Percentiles rank a stretch among this genome's conserved stretches.
phyloP scores from a whole-genome alignment of 371 early-diverging fungal genomes.

The Syncephalastrum racemosum region DNA sequence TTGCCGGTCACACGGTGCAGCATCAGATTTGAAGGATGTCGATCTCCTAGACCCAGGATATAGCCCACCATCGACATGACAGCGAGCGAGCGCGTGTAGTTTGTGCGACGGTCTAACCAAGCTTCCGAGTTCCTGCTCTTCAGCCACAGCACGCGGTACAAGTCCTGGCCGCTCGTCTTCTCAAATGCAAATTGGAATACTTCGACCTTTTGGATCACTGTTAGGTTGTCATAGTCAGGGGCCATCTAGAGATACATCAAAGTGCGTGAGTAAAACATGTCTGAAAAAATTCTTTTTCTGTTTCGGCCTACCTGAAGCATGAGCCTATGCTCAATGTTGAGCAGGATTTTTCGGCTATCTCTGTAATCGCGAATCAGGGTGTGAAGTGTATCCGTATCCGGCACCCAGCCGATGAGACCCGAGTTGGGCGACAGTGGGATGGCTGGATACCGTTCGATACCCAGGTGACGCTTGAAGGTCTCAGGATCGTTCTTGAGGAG shows the following conservation, averaged over 20 bases:
- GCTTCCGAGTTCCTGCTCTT: slow-evolving; percentile 93
- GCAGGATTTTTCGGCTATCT: slow-evolving; percentile 81
- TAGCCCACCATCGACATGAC: slow-evolving; percentile 99
- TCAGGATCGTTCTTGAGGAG: slow-evolving; percentile 85
- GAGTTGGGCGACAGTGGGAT: slow-evolving; percentile 97
- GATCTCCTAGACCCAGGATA: slow-evolving; percentile 96
- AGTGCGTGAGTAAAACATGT: background rate
- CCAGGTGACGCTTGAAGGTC: slow-evolving; percentile 91
- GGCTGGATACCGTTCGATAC: slow-evolving; percentile 91
- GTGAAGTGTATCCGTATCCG: slow-evolving; percentile 93
- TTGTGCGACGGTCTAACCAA: slow-evolving; percentile 96
- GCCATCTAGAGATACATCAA: slow-evolving; percentile 67
- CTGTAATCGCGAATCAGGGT: slow-evolving; percentile 89
- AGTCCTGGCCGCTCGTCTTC: slow-evolving; percentile 94
- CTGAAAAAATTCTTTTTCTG: background rate
- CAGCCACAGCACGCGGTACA: slow-evolving; percentile 95
- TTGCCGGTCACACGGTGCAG: slow-evolving; percentile 92
- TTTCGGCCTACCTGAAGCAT: slow-evolving; percentile 70
- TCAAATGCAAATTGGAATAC: slow-evolving; percentile 95
- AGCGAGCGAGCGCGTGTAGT: slow-evolving; percentile 95
- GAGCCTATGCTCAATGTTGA: slow-evolving; percentile 92
- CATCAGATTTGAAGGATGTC: slow-evolving; percentile 98
- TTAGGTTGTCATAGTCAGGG: slow-evolving; percentile 91
- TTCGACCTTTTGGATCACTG: slow-evolving; percentile 93
- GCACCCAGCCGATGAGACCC: slow-evolving; percentile 97